Evolutionary conservation across 345 rosid species (phyloP), one percentile per base, ranked within the genome.

Genomic region (Acer saccharum): DNA sequence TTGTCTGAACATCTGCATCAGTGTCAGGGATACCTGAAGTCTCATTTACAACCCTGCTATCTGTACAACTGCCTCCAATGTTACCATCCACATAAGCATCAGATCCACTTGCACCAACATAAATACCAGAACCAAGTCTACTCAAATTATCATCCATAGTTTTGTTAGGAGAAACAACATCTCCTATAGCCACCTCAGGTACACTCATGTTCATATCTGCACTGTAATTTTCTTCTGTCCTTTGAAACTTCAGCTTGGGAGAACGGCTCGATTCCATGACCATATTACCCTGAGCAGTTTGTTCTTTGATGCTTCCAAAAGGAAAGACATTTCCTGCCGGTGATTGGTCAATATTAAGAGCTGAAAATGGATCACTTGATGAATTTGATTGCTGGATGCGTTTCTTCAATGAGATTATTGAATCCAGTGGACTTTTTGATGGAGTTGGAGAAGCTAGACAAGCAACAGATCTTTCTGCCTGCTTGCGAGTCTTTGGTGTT

Each of bases 341-440:
- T 73, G 85, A 80, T 63, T 78, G 76, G 68, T 80, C 85, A 25
- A 81, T 54, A 74, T 84, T 69, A 63, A 35, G 82, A 73, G 82
- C 66, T 80, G 94, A 91, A 86, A 84, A 88, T 55, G 85, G 91
- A 84, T 84, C 88, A n/a, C 39, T 48, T 12, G 18, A 58, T 8
- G 79, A 69, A 81, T 68, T 82, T 66, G 83, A 83, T 65, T 77
- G 83, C 67, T 78, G 77, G 21, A 80, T 66, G 64, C 60, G 89
- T 55, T 79, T 81, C 76, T 80, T 79, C 73, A 84, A 81, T 69
- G 79, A 80, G 44, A 82, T 75, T 39, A 87, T 70, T 23, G 86
- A 87, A 75, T 85, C 82, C 43, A 84, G 66, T 7, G 89, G 92
- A 79, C 80, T 87, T 83, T 65, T 86, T 74, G 84, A 84, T 68